These are phyloP conservation scores for Mikania micrantha DNA, from an alignment of 129 eudicot genomes.

Conservation along the genomic window DNA sequence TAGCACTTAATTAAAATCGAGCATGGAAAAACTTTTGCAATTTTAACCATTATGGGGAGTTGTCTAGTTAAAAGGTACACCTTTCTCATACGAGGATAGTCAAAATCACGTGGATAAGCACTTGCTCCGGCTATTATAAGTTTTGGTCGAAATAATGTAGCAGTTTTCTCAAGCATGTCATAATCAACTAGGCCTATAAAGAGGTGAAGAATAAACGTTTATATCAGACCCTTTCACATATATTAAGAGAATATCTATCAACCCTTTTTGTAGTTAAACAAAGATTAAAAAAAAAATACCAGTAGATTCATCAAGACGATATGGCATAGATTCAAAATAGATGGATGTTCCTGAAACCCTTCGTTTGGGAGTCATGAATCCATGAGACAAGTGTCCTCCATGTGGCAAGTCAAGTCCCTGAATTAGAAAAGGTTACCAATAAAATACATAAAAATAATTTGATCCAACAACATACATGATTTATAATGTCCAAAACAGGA, in stretches of 20 bases:
- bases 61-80: slow-evolving; percentile 34
- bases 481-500: background rate
- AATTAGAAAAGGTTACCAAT: background rate
- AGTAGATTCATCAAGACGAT: slow-evolving; percentile 85
- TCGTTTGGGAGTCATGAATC: slow-evolving; percentile 92
- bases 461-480: background rate
- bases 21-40: background rate
- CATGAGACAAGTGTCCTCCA: slow-evolving; percentile 94
- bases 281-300: slow-evolving; percentile 33
- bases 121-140: slow-evolving; percentile 99
- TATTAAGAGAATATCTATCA: background rate
- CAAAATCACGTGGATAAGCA: slow-evolving; percentile 98
- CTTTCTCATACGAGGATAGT: slow-evolving; percentile 95
- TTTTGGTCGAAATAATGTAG: slow-evolving; percentile 81
- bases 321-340: slow-evolving; percentile 93
- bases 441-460: background rate
- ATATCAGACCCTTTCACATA: background rate
- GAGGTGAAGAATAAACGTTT: background rate
- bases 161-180: slow-evolving; percentile 96
- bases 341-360: slow-evolving; percentile 91
- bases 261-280: background rate
- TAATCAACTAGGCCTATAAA: slow-evolving; percentile 80
- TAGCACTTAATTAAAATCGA: slow-evolving; percentile 9
- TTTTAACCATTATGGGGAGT: background rate
- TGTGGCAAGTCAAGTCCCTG: slow-evolving; percentile 96